Percentiles rank a stretch among this genome's conserved stretches.
Evolutionary conservation across 352 stramenopile species (phyloP).

Genomic region (Detonula confervacea): DNA sequence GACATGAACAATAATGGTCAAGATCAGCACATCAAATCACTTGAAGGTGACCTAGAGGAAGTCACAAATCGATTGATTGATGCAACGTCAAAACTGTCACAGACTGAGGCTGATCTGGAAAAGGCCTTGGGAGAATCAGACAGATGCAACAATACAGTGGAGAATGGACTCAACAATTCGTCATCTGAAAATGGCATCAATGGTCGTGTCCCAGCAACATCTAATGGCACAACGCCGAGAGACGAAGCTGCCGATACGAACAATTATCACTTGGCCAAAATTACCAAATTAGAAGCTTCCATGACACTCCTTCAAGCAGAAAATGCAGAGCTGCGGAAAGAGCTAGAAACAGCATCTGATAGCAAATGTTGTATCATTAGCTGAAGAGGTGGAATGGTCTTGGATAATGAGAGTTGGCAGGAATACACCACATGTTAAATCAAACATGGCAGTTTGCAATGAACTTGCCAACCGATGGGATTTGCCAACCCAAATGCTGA

Average conservation of each 20-base stretch:
- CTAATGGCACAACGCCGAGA: neutral
- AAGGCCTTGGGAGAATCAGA: constrained; percentile 54
- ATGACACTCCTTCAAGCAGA: constrained; percentile 53
- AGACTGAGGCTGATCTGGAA: constrained; percentile 63
- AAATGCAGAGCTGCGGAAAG: constrained; percentile 61
- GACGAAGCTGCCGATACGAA: neutral
- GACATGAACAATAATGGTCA: constrained; percentile 32
- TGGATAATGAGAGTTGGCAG: no score
- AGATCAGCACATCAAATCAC: constrained; percentile 80
- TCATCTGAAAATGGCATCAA: constrained; percentile 1
- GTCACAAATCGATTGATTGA: constrained; percentile 86
- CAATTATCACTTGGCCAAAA: constrained; percentile 6
- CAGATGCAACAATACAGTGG: neutral
- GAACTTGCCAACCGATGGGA: no score
- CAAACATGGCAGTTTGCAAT: no score
- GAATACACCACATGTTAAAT: no score
- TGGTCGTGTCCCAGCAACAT: constrained; percentile 11
- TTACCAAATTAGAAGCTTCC: constrained; percentile 41
- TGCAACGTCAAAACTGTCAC: constrained; percentile 71
- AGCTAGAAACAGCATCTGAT: constrained; percentile 46
- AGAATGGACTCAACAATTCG: constrained; percentile 13
- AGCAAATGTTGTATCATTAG: constrained; percentile 58
- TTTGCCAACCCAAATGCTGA: no score
- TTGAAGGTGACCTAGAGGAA: constrained; percentile 84
- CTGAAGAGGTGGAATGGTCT: constrained; percentile 74